Conservation (phyloP, 2,329 filamentous ascomycete species). For the Sclerotinia trifoliorum region DNA sequence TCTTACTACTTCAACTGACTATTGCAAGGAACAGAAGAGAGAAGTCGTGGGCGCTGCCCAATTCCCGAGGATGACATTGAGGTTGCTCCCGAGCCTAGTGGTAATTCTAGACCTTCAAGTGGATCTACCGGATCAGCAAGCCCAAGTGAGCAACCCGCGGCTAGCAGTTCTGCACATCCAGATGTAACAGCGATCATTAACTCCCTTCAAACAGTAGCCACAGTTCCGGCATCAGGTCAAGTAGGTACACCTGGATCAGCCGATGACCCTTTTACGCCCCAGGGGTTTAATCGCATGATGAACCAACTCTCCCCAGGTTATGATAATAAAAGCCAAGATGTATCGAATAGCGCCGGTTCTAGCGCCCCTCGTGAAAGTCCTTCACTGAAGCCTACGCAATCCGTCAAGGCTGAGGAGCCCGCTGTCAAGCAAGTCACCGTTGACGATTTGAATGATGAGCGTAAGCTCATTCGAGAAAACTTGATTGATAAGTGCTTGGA, state of each 20-base stretch:
- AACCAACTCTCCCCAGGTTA: slow-evolving; percentile 24
- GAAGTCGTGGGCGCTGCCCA: slow-evolving; percentile 64
- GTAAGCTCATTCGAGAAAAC: slow-evolving; percentile 68
- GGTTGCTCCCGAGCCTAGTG: slow-evolving; percentile 33
- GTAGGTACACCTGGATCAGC: slow-evolving; percentile 11
- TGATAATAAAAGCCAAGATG: slow-evolving; percentile 1
- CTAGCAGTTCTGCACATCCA: slow-evolving; percentile 24
- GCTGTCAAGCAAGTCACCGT: slow-evolving; percentile 52
- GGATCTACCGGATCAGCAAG: slow-evolving; percentile 35
- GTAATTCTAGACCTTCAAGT: slow-evolving; percentile 28
- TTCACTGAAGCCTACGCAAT: slow-evolving; percentile 17
- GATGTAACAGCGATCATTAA: slow-evolving; percentile 27
- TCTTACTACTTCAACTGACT: slow-evolving; percentile 61
- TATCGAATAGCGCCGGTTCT: slow-evolving; percentile 5
- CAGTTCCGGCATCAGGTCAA: slow-evolving; percentile 14
- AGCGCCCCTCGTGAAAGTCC: slow-evolving; percentile 13
- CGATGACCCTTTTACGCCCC: slow-evolving; percentile 13
- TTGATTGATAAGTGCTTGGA: slow-evolving; percentile 89
- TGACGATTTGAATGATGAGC: slow-evolving; percentile 76
- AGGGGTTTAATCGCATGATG: slow-evolving; percentile 29
- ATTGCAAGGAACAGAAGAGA: slow-evolving; percentile 65
- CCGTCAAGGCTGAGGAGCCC: slow-evolving; percentile 20
- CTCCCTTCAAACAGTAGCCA: slow-evolving; percentile 24
- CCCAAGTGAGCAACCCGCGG: slow-evolving; percentile 35
- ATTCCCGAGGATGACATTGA: slow-evolving; percentile 61